Base-by-base conservation (phyloP, 2,329 filamentous ascomycete species). In the Metarhizium brunneum region DNA sequence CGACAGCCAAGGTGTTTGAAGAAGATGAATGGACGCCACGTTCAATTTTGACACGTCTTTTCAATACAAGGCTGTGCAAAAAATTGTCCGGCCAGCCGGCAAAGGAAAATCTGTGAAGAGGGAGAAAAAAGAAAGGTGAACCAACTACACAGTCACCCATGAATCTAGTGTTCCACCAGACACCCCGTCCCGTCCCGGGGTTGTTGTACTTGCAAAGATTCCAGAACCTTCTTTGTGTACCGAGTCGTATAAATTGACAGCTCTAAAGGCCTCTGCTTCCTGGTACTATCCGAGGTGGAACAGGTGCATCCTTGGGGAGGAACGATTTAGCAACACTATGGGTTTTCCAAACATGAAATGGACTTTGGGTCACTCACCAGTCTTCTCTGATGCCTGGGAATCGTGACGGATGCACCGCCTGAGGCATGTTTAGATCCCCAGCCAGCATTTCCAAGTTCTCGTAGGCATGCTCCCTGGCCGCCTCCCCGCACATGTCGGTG, bases 371-470 rank as follows among this genome's bases (percentile, higher is more conserved):
- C 16, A 47, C 59, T 61, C 25, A 63, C 61, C 61, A 63, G 50
- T 61, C 59, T 51, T 58, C 56, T 35, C 29, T 36, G 30, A 30
- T 53, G n/a, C 55, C 51, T 20, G 54, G 20, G 32, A 56, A 16
- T 7, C 52, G 57, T 6, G 50, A 50, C 1, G 52, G 53, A n/a
- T 59, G 54, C 16, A 62, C 47, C 1, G 57, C 56, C 35, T 59
- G 58, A 5, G 63, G 62, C 30, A 65, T 35, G 8, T 63, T 63
- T 35, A 62, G 50, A 20, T 63, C 63, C 6, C 55, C 45, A 6
- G 59, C 58, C 18, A 66, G 48, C 48, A 57, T 58, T n/a, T 64
- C 57, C 4, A 66, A 32, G 25, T 57, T 60, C 10, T 54, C 47
- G 8, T 53, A 43, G 8, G 62, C 61, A 40, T 59, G 59, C 3